Base-by-base conservation (phyloP, 2,329 filamentous ascomycete species). In the Monilinia aucupariae region DNA sequence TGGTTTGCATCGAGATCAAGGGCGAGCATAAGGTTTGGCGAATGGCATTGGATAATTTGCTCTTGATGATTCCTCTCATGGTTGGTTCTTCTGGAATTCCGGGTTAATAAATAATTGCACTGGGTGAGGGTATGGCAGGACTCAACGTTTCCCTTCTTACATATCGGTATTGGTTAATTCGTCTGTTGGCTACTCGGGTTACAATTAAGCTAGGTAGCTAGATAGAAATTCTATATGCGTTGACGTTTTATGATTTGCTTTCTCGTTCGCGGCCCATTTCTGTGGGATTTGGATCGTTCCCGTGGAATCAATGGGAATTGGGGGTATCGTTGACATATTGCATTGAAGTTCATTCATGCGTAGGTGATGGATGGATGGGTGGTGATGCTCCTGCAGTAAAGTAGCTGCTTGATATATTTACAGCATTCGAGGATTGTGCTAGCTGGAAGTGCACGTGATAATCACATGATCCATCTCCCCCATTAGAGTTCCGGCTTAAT, bases 401-500 rank as follows among this genome's bases (percentile, higher is more conserved):
- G n/a, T n/a, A n/a, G n/a, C n/a, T n/a, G n/a, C n/a, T n/a, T n/a
- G n/a, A n/a, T n/a, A n/a, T n/a, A n/a, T n/a, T n/a, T n/a, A n/a
- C n/a, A n/a, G n/a, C n/a, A n/a, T n/a, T n/a, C n/a, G n/a, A n/a
- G n/a, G n/a, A n/a, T n/a, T n/a, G n/a, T n/a, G n/a, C n/a, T n/a
- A n/a, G n/a, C n/a, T n/a, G n/a, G n/a, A n/a, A n/a, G n/a, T 49
- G 20, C 30, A 48, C 7, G 45, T 48, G 22, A 48, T 7, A 15
- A 22, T 48, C 50, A 55, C 59, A 61, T 54, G 50, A 48, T n/a
- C 17, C 2, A 17, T 25, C 5, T 1, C 20, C 13, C 3, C 12
- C 25, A 53, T 53, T 27, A 45, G 25, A 61, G 27, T 51, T 60
- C 27, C 48, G 58, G 48, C 17, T 32, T 34, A 61, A 54, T 47